phyloP scores from a whole-genome alignment of 2,329 filamentous ascomycete species.

The Aspergillus arachidicola region DNA sequence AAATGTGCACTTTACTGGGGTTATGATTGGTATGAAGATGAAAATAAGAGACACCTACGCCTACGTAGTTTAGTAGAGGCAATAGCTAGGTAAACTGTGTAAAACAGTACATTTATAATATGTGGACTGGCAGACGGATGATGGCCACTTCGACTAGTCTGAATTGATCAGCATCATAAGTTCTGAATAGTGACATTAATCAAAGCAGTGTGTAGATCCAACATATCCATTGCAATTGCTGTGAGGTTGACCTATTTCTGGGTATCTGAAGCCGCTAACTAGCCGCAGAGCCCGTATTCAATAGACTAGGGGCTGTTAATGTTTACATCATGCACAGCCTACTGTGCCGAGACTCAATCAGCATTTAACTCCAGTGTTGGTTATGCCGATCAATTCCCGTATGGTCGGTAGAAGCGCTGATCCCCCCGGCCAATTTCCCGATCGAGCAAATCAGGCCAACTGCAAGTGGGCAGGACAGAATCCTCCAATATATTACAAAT shows the following conservation, averaged over 20 bases:
- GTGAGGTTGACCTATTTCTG: background rate
- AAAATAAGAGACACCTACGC: no score
- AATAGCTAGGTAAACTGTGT: no score
- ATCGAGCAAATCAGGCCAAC: background rate
- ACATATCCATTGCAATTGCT: background rate
- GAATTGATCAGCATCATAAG: no score
- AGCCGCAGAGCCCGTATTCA: background rate
- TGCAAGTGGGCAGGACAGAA: background rate
- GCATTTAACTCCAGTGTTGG: background rate
- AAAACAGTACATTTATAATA: no score
- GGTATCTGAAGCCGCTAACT: background rate
- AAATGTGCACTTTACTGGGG: no score
- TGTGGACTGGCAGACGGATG: no score
- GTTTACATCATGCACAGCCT: constrained; percentile 1
- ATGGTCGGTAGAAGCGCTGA: background rate
- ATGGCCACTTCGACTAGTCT: no score
- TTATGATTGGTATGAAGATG: no score
- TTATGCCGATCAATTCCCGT: background rate
- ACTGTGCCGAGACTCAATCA: background rate
- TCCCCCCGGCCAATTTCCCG: background rate
- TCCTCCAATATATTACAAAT: background rate
- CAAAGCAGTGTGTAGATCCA: background rate
- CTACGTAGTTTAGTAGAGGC: no score
- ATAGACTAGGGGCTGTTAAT: background rate
- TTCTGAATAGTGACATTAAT: no score